Evolutionary conservation across 2,329 filamentous ascomycete species (phyloP).

Genomic region (Aspergillus calidoustus): DNA sequence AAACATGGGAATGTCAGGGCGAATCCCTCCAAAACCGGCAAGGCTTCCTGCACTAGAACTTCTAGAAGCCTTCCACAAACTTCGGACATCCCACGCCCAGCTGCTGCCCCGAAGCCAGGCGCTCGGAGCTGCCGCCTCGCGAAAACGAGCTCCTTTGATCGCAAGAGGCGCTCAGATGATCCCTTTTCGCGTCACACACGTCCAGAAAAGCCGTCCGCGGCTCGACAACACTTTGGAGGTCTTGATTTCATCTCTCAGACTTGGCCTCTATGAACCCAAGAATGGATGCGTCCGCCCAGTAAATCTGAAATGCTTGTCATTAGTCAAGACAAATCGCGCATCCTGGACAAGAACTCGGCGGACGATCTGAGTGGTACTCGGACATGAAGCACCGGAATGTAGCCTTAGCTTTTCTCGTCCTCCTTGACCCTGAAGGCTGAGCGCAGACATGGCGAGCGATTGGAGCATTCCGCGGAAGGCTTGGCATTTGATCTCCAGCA

Average conservation of each 20-base stretch:
- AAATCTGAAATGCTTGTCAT: neutral
- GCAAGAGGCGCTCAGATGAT: neutral
- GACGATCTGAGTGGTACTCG: neutral
- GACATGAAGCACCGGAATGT: neutral
- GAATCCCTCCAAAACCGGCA: neutral
- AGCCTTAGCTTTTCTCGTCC: slow-evolving; percentile 1
- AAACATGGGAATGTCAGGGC: neutral
- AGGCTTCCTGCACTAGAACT: neutral
- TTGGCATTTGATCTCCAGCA: neutral
- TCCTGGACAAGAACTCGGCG: neutral
- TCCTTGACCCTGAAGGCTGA: neutral
- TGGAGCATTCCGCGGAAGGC: neutral
- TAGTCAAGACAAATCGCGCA: slow-evolving; percentile 2
- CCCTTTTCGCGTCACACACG: neutral
- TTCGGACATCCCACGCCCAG: neutral
- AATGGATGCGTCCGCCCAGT: neutral
- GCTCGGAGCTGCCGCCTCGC: neutral
- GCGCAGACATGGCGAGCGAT: neutral
- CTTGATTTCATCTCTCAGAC: neutral
- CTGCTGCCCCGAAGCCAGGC: neutral
- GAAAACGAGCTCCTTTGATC: neutral
- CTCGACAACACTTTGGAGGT: neutral
- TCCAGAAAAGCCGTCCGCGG: neutral
- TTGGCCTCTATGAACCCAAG: neutral
- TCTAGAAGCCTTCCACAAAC: neutral